Conservation (phyloP, 2,329 filamentous ascomycete genomes). For the Beauveria brongniartii region DNA sequence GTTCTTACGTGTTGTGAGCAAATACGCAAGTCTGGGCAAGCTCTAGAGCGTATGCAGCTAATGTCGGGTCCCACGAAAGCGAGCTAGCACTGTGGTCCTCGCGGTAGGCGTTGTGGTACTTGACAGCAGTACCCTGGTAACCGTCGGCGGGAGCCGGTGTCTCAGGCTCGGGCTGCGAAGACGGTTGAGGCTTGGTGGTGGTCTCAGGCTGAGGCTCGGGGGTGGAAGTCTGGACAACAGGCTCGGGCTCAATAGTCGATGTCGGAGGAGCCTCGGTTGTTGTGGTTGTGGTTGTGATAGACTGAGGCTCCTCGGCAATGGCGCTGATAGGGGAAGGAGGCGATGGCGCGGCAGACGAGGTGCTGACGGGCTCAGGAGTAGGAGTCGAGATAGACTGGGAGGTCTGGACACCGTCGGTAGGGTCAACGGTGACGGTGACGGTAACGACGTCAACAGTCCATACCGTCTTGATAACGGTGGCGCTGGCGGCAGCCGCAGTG, state of each 20-base stretch:
- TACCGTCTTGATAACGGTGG: conserved; percentile 31
- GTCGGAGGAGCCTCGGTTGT: conserved; percentile 10
- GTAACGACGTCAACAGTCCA: conserved; percentile 34
- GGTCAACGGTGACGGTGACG: conserved; percentile 35
- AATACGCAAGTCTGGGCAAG: conserved; percentile 62
- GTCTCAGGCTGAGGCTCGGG: conserved; percentile 9
- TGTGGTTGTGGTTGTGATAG: neutral
- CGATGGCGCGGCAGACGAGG: conserved; percentile 11
- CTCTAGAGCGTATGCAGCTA: conserved; percentile 54
- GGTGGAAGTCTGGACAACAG: conserved; percentile 11
- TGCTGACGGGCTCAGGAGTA: conserved; percentile 17
- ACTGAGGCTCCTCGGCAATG: conserved; percentile 10
- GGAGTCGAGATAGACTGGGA: conserved; percentile 13
- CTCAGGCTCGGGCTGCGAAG: neutral
- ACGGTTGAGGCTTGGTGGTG: neutral
- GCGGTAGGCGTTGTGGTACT: conserved; percentile 83
- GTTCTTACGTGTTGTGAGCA: conserved; percentile 64
- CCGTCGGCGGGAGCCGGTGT: conserved; percentile 14
- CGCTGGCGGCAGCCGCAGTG: conserved; percentile 38
- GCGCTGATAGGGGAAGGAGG: conserved; percentile 9
- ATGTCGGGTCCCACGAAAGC: conserved; percentile 56
- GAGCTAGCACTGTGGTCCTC: conserved; percentile 64
- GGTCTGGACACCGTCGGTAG: conserved; percentile 19
- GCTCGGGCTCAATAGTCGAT: conserved; percentile 10
- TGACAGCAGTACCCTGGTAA: conserved; percentile 39